phyloP scores from a whole-genome alignment of 225 moss, liverwort and hornwort genomes.

The Physcomitrium patens region DNA sequence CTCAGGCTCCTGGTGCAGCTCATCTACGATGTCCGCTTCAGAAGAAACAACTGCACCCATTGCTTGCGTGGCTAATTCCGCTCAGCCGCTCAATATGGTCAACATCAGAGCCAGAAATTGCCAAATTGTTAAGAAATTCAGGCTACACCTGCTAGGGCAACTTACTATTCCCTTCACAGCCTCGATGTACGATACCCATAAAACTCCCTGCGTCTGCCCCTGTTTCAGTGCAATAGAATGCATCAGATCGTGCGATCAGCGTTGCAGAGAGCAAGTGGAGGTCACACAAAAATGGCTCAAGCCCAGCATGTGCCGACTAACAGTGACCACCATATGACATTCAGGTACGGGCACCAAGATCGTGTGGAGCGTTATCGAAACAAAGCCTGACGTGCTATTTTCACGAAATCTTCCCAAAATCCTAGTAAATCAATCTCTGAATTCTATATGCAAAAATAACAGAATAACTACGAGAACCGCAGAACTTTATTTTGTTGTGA shows the following conservation, averaged over 20 bases:
- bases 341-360: not conserved
- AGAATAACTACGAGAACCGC: not conserved
- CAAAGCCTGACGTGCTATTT: not conserved
- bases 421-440: not conserved
- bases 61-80: not conserved
- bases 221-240: not conserved
- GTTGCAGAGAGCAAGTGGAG: not conserved
- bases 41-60: slow-evolving; percentile 68
- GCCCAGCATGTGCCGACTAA: too few relatives aligned
- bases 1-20: slow-evolving; percentile 75
- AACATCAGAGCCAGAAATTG: slow-evolving; percentile 2
- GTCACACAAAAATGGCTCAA: not conserved
- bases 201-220: not conserved
- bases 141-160: not conserved
- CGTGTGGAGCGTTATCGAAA: not conserved
- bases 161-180: not conserved
- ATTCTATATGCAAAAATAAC: not conserved
- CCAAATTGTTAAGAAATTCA: not conserved
- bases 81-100: not conserved
- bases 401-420: not conserved
- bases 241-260: slow-evolving; percentile 11
- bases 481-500: not conserved
- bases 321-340: too few relatives aligned
- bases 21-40: slow-evolving; percentile 48
- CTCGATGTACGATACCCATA: slow-evolving; percentile 4